Evolutionary conservation across 2,329 filamentous ascomycete species (phyloP), one percentile per base, ranked within the genome.

Genomic region (Ascochyta lentis): DNA sequence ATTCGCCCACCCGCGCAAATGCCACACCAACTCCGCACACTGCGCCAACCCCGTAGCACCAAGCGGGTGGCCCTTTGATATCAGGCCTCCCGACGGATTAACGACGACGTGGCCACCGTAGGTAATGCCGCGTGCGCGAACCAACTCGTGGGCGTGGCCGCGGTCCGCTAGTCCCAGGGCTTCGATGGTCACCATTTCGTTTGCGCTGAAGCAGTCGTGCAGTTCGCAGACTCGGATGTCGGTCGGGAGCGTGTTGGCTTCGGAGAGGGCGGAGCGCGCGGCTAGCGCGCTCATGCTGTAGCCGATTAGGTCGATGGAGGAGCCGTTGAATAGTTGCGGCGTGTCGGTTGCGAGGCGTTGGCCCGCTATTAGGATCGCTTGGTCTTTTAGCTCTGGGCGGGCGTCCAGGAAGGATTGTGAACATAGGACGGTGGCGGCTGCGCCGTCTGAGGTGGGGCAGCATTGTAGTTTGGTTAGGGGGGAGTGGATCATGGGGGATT

Each of bases 381-480:
- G 90, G 52, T 85, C 82, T 71, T 87, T 88, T 56, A 97, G 86
- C 67, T 96, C 87, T 1, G 93, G 93, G 22, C 91, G 86, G 8
- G 89, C 88, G 69, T 94, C 89, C 50, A 98, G 85, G 83, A 97
- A 98, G 43, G 83, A 84, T 77, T 96, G 89, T 0, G 92, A 96
- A 50, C 96, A 92, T 47, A 99, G 80, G 29, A 98, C 88, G 13
- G 91, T 91, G 0, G 95, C 92, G 0, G 92, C 94, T 42, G 89
- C 91, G 44, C 94, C 94, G 76, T 98, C 95, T 0, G 92, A 96
- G 1, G 94, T 98, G 1, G 95, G 94, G 78, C 94, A 97, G 84
- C 94, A 98, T 80, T 98, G 95, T n/a, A 98, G 87, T 79, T 97
- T 98, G 55, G 95, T 98, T 52, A 98, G 84, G 15, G 94, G 94